phyloP scores from a whole-genome alignment of 1,139 yeast genomes.

The Protomyces inouyei region DNA sequence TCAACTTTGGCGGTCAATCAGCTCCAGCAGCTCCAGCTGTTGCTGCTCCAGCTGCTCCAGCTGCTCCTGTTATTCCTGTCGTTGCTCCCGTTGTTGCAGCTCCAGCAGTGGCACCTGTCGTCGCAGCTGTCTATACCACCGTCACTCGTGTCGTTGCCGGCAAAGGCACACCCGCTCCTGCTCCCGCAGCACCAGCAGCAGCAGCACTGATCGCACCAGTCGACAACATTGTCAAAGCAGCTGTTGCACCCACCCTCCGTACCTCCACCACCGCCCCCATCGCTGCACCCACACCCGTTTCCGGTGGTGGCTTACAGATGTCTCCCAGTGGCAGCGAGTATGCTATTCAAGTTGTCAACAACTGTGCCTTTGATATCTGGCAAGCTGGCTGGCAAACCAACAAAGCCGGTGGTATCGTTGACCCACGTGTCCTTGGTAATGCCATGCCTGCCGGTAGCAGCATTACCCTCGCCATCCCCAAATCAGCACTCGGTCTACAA shows the following conservation, averaged over 20 bases:
- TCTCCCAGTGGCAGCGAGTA: slow-evolving; percentile 5
- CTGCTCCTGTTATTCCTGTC: neutral
- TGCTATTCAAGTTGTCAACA: slow-evolving; percentile 20
- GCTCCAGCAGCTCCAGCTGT: neutral
- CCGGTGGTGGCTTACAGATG: neutral
- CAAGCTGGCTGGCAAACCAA: slow-evolving; percentile 27
- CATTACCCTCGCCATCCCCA: slow-evolving; percentile 14
- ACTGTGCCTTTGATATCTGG: slow-evolving; percentile 24
- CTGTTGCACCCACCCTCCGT: neutral
- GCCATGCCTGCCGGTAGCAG: slow-evolving; percentile 14
- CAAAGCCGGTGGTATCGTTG: slow-evolving; percentile 20
- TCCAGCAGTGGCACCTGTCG: slow-evolving; percentile 13
- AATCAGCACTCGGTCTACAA: slow-evolving; percentile 21
- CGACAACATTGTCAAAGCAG: slow-evolving; percentile 6
- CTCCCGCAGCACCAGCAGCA: slow-evolving; percentile 1
- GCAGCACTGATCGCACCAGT: neutral
- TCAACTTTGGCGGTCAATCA: neutral
- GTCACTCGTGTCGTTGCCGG: neutral
- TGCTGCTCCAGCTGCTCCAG: neutral
- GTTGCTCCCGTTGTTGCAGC: neutral
- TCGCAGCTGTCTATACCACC: neutral
- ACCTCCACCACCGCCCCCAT: neutral
- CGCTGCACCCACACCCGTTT: neutral
- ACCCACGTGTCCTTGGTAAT: slow-evolving; percentile 17
- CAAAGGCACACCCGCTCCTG: slow-evolving; percentile 5